Evolutionary conservation across 306 rosid species (phyloP).

Genomic region (Vachellia collinsii): DNA sequence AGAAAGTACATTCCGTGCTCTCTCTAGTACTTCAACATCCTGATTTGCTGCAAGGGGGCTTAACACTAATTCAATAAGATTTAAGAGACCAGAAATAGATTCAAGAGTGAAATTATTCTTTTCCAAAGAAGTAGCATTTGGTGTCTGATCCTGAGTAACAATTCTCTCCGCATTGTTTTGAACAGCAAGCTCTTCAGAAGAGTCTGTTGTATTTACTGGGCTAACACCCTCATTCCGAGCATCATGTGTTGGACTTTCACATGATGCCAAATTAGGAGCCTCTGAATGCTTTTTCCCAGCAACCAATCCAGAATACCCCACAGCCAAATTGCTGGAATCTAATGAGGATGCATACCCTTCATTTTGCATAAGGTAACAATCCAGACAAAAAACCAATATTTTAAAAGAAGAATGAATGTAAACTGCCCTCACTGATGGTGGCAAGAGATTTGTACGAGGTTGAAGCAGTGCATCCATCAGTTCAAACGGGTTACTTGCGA

Average conservation of each 20-base stretch:
- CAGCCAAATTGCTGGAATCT: conserved; percentile 40
- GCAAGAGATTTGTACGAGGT: conserved; percentile 87
- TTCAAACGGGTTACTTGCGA: conserved; percentile 70
- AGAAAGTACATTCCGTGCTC: conserved; percentile 68
- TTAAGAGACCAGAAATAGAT: conserved; percentile 55
- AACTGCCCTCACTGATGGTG: conserved; percentile 72
- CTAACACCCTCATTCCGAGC: conserved; percentile 56
- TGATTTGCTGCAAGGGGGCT: conserved; percentile 61
- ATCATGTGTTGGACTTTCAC: conserved; percentile 40
- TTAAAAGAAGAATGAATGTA: conserved; percentile 83
- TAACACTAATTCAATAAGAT: conserved; percentile 58
- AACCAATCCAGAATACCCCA: conserved; percentile 37
- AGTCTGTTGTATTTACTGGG: conserved; percentile 51
- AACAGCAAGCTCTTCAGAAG: conserved; percentile 45
- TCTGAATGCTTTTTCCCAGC: conserved; percentile 39
- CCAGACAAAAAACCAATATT: conserved; percentile 63
- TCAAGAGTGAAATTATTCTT: conserved; percentile 48
- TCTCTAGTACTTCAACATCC: conserved; percentile 85
- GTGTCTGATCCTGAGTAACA: conserved; percentile 40
- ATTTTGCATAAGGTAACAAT: conserved; percentile 57
- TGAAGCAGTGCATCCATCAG: conserved; percentile 87
- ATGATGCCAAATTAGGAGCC: conserved; percentile 45
- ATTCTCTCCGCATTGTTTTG: conserved; percentile 41
- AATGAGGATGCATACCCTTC: conserved; percentile 32
- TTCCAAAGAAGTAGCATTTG: conserved; percentile 34